phyloP scores from a whole-genome alignment of 768 basidiomycete species.

The Podaxis pistillaris region DNA sequence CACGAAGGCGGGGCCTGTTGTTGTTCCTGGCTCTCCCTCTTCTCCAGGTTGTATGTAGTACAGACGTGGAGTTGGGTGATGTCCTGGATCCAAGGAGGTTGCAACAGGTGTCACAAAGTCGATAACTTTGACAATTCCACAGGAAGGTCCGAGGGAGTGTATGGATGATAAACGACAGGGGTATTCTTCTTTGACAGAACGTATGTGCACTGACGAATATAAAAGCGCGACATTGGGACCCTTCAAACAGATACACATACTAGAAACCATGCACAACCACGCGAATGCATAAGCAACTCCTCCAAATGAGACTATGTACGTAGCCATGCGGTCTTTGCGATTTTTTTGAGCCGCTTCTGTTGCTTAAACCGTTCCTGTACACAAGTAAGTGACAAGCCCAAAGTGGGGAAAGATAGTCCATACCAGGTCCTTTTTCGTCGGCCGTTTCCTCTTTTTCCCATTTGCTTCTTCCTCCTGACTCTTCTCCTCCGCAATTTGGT shows the following conservation, averaged over 20 bases:
- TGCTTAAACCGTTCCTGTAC: slow-evolving; percentile 79
- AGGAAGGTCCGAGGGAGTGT: too few relatives aligned
- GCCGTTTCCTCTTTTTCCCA: slow-evolving; percentile 74
- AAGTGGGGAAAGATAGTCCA: slow-evolving; percentile 25
- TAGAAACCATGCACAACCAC: background rate
- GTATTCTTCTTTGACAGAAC: too few relatives aligned
- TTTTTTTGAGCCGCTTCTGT: slow-evolving; percentile 78
- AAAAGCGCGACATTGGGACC: slow-evolving; percentile 36
- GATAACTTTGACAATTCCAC: too few relatives aligned
- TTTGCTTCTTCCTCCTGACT: slow-evolving; percentile 47
- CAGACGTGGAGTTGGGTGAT: too few relatives aligned
- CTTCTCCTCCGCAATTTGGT: slow-evolving; percentile 53
- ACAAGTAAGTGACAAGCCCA: slow-evolving; percentile 26
- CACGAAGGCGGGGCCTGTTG: too few relatives aligned
- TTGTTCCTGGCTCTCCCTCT: too few relatives aligned
- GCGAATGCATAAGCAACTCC: background rate
- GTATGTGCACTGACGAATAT: slow-evolving; percentile 3
- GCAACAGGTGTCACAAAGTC: too few relatives aligned
- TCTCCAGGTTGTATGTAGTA: too few relatives aligned
- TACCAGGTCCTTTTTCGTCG: slow-evolving; percentile 83
- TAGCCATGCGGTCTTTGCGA: slow-evolving; percentile 87
- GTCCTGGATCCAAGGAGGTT: too few relatives aligned
- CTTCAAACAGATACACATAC: background rate
- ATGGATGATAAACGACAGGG: too few relatives aligned
- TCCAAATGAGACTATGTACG: slow-evolving; percentile 45